Percentiles rank a stretch among this genome's conserved stretches.
phyloP scores from a whole-genome alignment of 2,329 filamentous ascomycete genomes.

The Fusarium foetens region DNA sequence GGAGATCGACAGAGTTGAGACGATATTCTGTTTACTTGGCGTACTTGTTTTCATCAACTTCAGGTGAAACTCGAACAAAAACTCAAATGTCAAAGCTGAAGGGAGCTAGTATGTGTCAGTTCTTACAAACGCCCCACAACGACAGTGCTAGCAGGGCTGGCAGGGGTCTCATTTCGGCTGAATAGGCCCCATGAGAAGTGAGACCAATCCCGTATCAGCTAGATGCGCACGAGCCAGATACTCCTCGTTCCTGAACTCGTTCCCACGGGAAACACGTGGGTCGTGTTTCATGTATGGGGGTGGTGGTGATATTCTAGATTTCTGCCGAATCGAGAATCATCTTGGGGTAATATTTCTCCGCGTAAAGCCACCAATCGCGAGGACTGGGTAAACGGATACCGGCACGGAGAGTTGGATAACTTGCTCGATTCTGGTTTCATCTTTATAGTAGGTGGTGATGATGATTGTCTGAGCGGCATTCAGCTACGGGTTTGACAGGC shows the following conservation, averaged over 20 bases:
- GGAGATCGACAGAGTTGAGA: neutral
- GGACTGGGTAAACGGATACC: neutral
- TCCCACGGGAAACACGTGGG: neutral
- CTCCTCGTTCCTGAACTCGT: neutral
- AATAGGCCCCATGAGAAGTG: neutral
- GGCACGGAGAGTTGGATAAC: neutral
- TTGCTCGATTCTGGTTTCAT: neutral
- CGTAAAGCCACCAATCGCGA: neutral
- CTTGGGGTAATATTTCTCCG: slow-evolving; percentile 5
- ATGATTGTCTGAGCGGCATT: neutral
- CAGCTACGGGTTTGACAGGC: neutral
- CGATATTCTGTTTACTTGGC: neutral
- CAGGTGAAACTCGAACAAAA: neutral
- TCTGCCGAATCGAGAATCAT: slow-evolving; percentile 1
- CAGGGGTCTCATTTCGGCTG: slow-evolving; percentile 4
- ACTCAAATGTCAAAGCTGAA: neutral
- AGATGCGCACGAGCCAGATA: neutral
- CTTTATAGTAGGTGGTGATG: neutral
- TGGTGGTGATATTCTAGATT: slow-evolving; percentile 11
- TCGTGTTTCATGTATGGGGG: neutral
- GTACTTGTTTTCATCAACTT: neutral
- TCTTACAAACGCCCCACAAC: neutral
- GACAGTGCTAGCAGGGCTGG: neutral
- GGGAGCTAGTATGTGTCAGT: neutral
- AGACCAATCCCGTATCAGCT: neutral